Evolutionary conservation across 2,329 filamentous ascomycete genomes (phyloP).

Genomic region (Claviceps digitariae): DNA sequence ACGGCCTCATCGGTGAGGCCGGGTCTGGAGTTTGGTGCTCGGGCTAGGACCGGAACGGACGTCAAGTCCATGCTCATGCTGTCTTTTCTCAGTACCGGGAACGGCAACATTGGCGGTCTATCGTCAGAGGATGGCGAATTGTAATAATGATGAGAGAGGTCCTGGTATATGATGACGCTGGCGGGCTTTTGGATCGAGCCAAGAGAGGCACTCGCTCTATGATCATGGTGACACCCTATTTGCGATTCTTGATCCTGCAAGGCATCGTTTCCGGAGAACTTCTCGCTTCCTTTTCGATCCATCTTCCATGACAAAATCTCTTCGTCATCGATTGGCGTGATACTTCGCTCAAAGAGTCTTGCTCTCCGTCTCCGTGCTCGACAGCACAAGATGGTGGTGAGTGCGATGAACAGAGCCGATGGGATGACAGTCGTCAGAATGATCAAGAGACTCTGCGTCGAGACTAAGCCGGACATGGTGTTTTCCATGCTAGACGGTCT

Average conservation of each 20-base stretch:
- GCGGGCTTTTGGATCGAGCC: conserved; percentile 31
- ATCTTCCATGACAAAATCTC: conserved; percentile 53
- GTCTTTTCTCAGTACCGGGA: conserved; percentile 22
- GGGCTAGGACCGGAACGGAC: conserved; percentile 38
- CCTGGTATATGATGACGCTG: conserved; percentile 41
- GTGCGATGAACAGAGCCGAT: conserved; percentile 23
- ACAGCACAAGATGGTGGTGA: conserved; percentile 23
- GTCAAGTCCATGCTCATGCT: conserved; percentile 35
- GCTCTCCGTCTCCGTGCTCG: conserved; percentile 25
- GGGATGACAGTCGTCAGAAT: conserved; percentile 38
- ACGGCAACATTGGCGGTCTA: conserved; percentile 15
- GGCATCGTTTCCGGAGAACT: conserved; percentile 9
- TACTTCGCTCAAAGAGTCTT: conserved; percentile 38
- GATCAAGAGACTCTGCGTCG: conserved; percentile 22
- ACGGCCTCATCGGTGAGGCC: conserved; percentile 49
- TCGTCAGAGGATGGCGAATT: conserved; percentile 15
- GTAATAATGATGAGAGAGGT: conserved; percentile 8
- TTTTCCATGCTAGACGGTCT: neutral
- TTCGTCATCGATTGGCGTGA: conserved; percentile 49
- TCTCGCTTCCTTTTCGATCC: conserved; percentile 17
- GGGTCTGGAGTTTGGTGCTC: conserved; percentile 47
- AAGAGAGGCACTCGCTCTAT: conserved; percentile 17
- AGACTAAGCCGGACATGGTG: conserved; percentile 1
- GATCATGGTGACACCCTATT: conserved; percentile 9
- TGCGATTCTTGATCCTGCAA: neutral